A percentile compares a stretch with the other conserved stretches of the same genome.
Conservation (phyloP, 2,329 filamentous ascomycete species). For the Stagonosporopsis tanaceti region DNA sequence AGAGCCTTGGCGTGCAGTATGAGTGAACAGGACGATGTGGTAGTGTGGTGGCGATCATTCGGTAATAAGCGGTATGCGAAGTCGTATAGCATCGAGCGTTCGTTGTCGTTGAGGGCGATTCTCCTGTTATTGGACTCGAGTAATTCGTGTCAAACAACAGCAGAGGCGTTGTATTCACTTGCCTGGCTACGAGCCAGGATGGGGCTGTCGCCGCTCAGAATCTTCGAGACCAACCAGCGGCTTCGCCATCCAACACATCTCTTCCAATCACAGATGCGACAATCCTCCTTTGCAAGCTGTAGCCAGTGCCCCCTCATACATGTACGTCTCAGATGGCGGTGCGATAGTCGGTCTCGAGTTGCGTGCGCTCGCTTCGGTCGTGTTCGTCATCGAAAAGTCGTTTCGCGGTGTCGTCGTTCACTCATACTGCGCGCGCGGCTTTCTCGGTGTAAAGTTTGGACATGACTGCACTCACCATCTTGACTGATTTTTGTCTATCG, state of each 20-base stretch:
- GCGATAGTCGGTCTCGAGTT: slow-evolving; percentile 2
- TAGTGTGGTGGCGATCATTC: not conserved
- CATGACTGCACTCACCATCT: slow-evolving; percentile 47
- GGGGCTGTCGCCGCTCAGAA: not conserved
- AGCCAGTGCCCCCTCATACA: not conserved
- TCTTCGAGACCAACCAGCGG: not conserved
- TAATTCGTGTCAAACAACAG: too few species aligned
- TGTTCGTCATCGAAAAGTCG: slow-evolving; percentile 31
- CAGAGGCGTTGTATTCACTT: not conserved
- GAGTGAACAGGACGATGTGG: slow-evolving; percentile 23
- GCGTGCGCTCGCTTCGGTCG: slow-evolving; percentile 26
- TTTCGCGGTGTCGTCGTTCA: slow-evolving; percentile 29
- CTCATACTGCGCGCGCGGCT: slow-evolving; percentile 38
- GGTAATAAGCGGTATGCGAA: not conserved
- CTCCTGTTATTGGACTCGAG: too few species aligned
- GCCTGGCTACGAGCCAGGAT: not conserved
- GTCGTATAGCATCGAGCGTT: not conserved
- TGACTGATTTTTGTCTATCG: slow-evolving; percentile 50
- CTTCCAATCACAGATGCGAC: not conserved
- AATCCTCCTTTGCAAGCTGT: slow-evolving; percentile 1
- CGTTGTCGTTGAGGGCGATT: not conserved
- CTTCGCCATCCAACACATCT: not conserved
- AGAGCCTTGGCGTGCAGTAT: slow-evolving; percentile 17
- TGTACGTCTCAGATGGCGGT: slow-evolving; percentile 3
- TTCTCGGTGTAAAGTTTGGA: slow-evolving; percentile 3